These are phyloP conservation scores for Trametes cingulata DNA, from an alignment of 768 basidiomycete genomes.

Conservation along the genomic window DNA sequence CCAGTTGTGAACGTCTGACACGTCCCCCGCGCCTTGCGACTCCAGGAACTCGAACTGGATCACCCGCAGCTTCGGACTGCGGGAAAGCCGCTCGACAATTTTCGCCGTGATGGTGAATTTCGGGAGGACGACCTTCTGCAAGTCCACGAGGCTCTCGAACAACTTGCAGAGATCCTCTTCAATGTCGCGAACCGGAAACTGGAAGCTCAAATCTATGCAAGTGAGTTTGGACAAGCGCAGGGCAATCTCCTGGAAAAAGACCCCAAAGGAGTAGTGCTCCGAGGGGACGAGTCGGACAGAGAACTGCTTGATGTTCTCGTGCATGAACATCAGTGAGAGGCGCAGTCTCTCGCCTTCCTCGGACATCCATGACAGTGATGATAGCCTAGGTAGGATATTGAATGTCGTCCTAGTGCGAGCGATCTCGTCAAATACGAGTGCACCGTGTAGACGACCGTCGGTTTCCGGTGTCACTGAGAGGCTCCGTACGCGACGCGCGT, in stretches of 20 bases:
- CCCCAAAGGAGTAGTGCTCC: conserved; percentile 32
- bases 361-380: conserved; percentile 50
- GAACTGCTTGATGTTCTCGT: conserved; percentile 47
- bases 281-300: conserved; percentile 32
- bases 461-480: conserved; percentile 8
- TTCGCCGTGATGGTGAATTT: conserved; percentile 50
- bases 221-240: conserved; percentile 54
- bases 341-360: conserved; percentile 31
- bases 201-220: conserved; percentile 47
- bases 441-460: conserved; percentile 22
- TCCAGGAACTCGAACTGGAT: conserved; percentile 57
- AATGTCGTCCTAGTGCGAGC: conserved; percentile 55
- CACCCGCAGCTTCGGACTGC: conserved; percentile 41
- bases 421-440: conserved; percentile 51
- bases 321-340: conserved; percentile 57
- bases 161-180: conserved; percentile 44
- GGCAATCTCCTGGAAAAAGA: conserved; percentile 41
- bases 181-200: conserved; percentile 41
- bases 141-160: conserved; percentile 41
- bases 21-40: conserved; percentile 49
- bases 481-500: conserved; percentile 37
- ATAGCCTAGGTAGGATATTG: conserved; percentile 56
- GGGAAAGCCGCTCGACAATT: conserved; percentile 49
- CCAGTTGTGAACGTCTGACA: conserved; percentile 46
- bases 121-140: conserved; percentile 52